Conservation (phyloP, 768 basidiomycete species). For the Naganishia vishniacii region DNA sequence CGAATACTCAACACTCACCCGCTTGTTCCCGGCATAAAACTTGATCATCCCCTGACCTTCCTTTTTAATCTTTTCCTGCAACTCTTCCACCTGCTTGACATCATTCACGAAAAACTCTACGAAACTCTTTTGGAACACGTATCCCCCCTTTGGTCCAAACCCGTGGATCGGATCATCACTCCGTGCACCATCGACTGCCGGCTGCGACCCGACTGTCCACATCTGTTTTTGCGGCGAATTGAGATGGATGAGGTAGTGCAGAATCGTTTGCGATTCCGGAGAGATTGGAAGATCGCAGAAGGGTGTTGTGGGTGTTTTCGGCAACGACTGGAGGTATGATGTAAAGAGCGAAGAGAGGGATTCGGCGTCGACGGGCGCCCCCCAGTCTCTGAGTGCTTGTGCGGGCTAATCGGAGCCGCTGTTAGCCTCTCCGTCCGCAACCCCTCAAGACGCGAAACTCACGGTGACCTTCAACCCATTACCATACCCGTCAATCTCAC, state of each 20-base stretch:
- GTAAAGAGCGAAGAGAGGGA: constrained; percentile 78
- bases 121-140: constrained; percentile 95
- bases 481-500: constrained; percentile 50
- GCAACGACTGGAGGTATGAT: constrained; percentile 65
- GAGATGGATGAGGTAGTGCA: constrained; percentile 68
- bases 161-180: constrained; percentile 76
- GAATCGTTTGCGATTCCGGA: constrained; percentile 72
- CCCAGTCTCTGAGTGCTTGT: constrained; percentile 68
- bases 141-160: constrained; percentile 88
- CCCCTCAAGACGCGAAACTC: constrained; percentile 24
- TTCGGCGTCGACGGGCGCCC: constrained; percentile 59
- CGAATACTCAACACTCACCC: constrained; percentile 53
- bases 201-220: constrained; percentile 98
- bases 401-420: constrained; percentile 53
- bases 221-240: constrained; percentile 62
- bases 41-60: constrained; percentile 55
- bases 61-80: constrained; percentile 58
- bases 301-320: constrained; percentile 69
- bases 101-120: constrained; percentile 81
- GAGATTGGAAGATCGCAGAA: constrained; percentile 80
- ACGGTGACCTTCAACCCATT: constrained; percentile 48
- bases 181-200: constrained; percentile 72
- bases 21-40: constrained; percentile 75
- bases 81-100: constrained; percentile 41
- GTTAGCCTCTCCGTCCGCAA: constrained; percentile 1